Base-by-base conservation (phyloP, 768 basidiomycete species). In the Lentinula boryana region DNA sequence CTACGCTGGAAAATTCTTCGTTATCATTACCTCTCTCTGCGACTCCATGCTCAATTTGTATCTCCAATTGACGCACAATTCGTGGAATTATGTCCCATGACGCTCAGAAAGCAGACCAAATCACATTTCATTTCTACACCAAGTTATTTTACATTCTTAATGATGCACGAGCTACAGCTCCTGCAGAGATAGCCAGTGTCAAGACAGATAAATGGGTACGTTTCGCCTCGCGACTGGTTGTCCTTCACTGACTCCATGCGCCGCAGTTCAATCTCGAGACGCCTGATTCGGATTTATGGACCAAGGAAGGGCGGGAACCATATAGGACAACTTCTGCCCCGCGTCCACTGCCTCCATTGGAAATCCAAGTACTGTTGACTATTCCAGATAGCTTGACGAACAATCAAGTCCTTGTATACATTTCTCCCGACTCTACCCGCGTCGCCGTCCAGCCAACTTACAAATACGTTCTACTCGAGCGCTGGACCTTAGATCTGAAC, bases 191-290 rank as follows among this genome's bases (percentile, higher is more conserved):
- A 32, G 64, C 67, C 35, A 75, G 72, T 63, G 72, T 75, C 41
- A 90, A 83, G 76, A 73, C 81, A 49, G 91, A 93, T 70, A 92
- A 89, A 82, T 93, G 91, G 91, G 90, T 92, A 54, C 62, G 89
- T 76, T 7, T 8, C 18, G 44, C 18, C 1, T 27, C 41, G 13
- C 27, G 23, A 12, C 31, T 40, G 41, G 53, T 50, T 49, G 59
- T 60, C n/a, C 40, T 57, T 4, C 35, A 50, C 13, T 31, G 32
- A 27, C 46, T 23, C 41, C 31, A 31, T 35, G 12, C 57, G 61
- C 41, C 60, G 18, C 59, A 92, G 91, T 92, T 92, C 79, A 92
- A 91, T 72, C 76, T 92, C 56, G 89, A 91, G 73, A 89, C 84
- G 1, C 87, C 86, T 21, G 87, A 91, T 72, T 80, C 83, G 35